A percentile compares a stretch with the other conserved stretches of the same genome.
These are phyloP conservation scores for Chloranthus sessilifolius DNA, from an alignment of 164 flowering plant genomes.

Conservation along the genomic window DNA sequence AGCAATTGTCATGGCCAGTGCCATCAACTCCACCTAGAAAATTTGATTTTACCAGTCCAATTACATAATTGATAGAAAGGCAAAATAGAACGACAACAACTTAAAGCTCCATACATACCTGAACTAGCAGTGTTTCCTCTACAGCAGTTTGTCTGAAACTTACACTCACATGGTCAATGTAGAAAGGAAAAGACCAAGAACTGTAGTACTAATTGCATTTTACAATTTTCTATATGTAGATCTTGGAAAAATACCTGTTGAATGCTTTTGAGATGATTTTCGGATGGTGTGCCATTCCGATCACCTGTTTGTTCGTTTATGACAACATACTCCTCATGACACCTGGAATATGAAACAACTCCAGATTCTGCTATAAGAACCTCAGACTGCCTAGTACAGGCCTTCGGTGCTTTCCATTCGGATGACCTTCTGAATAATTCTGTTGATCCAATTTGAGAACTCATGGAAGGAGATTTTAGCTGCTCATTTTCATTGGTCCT, in stretches of 20 bases:
- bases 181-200: too few relatives aligned
- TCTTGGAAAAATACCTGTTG: conserved; percentile 36
- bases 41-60: conserved; percentile 2
- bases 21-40: conserved; percentile 27
- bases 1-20: conserved; percentile 24
- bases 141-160: conserved; percentile 46
- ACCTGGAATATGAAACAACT: conserved; percentile 3
- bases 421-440: conserved; percentile 11
- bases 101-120: conserved; percentile 27
- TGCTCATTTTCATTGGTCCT: conserved; percentile 17
- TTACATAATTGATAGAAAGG: conserved; percentile 1
- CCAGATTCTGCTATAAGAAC: conserved; percentile 15
- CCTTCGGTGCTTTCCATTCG: conserved; percentile 16
- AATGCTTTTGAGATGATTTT: conserved; percentile 8
- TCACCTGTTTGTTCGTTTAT: conserved; percentile 17
- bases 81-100: not conserved
- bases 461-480: conserved; percentile 18
- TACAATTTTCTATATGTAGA: too few relatives aligned
- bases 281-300: conserved; percentile 4
- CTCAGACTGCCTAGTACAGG: conserved; percentile 12
- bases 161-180: conserved; percentile 20
- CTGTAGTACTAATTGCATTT: too few relatives aligned
- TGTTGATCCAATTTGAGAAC: conserved; percentile 19
- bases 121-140: conserved; percentile 18
- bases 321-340: conserved; percentile 10